Evolutionary conservation across 75 land plant species (phyloP).

Genomic region (Adiantum capillusveneris): DNA sequence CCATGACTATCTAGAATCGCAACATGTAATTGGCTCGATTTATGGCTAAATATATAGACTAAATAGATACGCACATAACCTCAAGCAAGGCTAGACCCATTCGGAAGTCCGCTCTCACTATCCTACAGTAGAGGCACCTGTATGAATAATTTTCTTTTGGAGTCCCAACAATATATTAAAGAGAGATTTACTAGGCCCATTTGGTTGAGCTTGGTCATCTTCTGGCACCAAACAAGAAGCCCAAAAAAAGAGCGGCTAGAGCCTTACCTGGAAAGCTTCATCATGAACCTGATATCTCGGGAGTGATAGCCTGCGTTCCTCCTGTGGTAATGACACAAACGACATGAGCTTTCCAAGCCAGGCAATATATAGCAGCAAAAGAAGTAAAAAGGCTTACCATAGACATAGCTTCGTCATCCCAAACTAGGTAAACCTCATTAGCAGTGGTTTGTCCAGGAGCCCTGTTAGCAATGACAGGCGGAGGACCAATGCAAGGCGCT

Average conservation of each 20-base stretch:
- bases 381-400: slow-evolving; percentile 55
- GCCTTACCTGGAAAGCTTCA: slow-evolving; percentile 97
- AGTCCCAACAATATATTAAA: too few relatives aligned
- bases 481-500: slow-evolving; percentile 89
- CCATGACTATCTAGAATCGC: too few relatives aligned
- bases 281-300: slow-evolving; percentile 96
- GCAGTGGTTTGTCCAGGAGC: slow-evolving; percentile 50
- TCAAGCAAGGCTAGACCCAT: too few relatives aligned
- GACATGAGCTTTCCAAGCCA: background rate
- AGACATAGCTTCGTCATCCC: slow-evolving; percentile 99
- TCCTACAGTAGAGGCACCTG: too few relatives aligned
- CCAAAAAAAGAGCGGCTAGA: background rate
- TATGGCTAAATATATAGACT: too few relatives aligned
- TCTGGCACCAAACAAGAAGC: too few relatives aligned
- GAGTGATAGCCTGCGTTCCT: slow-evolving; percentile 87
- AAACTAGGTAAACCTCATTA: slow-evolving; percentile 92
- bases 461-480: slow-evolving; percentile 85
- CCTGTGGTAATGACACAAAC: slow-evolving; percentile 36
- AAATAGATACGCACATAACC: too few relatives aligned
- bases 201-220: too few relatives aligned
- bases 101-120: too few relatives aligned
- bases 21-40: too few relatives aligned
- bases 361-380: background rate
- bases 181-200: too few relatives aligned
- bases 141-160: too few relatives aligned